Evolutionary conservation across 345 rosid genomes (phyloP), one percentile per base, ranked within the genome.

Genomic region (Acer yangbiense): DNA sequence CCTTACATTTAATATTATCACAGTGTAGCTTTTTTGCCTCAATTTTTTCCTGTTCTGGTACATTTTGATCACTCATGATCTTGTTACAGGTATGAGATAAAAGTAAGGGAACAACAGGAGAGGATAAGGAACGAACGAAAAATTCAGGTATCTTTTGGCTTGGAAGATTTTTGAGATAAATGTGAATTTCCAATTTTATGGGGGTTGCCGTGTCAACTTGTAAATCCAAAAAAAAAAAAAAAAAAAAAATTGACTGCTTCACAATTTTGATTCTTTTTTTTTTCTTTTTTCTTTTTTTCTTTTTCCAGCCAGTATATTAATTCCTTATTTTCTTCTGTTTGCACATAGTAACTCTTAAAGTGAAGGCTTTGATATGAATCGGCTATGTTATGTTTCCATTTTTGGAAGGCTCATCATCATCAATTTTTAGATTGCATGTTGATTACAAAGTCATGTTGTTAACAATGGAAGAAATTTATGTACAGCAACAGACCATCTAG

Each of bases 81-180:
- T 68, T 83, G 77, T 75, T 69, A 48, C 86, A 95, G 98, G 83
- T 90, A 96, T 75, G 98, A 96, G 88, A 94, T 96, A 9, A 93
- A 92, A 92, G 54, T 90, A 79, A 88, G 94, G 84, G 98, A 93
- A 89, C 99, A 92, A 83, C 97, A 92, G 80, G 97, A 92, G 85
- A 79, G 75, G 81, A 86, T 88, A 79, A 85, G 99, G 81, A 86
- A 82, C 75, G 87, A 91, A 77, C 83, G 98, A 57, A 91, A 90
- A 82, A 84, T 79, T 20, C 99, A 93, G 98, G 96, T 93, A 80
- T 72, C 10, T 46, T 1, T 69, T 27, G 17, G 57, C 25, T 25
- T 44, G 9, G 60, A 69, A 64, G 63, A 4, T 32, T 46, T 43
- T 39, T n/a, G 32, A 63, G 8, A 63, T 20, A 21, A 32, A 63